Conservation (phyloP, 257 asterid genomes). For the Solanum neorickii region DNA sequence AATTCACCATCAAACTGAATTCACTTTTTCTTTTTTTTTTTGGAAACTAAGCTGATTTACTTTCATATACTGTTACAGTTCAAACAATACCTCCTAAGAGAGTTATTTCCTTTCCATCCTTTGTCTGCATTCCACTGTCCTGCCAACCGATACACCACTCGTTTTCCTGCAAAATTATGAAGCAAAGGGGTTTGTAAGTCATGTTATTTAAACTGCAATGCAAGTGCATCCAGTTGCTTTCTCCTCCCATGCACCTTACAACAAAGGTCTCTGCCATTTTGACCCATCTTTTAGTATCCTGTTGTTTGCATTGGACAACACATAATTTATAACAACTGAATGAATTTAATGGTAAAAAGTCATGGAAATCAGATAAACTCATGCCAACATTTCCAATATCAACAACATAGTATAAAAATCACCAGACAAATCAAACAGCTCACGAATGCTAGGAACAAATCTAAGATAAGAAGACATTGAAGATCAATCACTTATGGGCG, state of each 20-base stretch:
- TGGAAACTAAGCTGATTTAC: neutral
- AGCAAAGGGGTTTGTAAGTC: neutral
- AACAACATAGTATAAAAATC: neutral
- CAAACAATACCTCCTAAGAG: slow-evolving; percentile 58
- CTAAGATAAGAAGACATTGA: neutral
- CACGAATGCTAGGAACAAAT: neutral
- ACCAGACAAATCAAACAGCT: neutral
- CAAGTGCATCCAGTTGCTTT: neutral
- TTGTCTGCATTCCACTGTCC: slow-evolving; percentile 38
- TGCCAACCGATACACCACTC: slow-evolving; percentile 87
- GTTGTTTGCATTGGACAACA: neutral
- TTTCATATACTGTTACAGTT: neutral
- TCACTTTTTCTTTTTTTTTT: neutral
- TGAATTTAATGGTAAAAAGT: neutral
- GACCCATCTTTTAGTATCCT: neutral
- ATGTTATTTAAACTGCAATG: neutral
- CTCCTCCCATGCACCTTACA: neutral
- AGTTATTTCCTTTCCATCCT: slow-evolving; percentile 43
- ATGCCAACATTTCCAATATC: neutral
- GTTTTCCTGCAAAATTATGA: slow-evolving; percentile 29
- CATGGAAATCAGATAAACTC: neutral
- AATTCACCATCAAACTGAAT: neutral
- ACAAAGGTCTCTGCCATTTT: neutral
- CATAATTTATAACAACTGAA: neutral
- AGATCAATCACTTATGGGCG: neutral